Conservation (phyloP, 1,139 yeast genomes). For the Suhomyces choctaworum region DNA sequence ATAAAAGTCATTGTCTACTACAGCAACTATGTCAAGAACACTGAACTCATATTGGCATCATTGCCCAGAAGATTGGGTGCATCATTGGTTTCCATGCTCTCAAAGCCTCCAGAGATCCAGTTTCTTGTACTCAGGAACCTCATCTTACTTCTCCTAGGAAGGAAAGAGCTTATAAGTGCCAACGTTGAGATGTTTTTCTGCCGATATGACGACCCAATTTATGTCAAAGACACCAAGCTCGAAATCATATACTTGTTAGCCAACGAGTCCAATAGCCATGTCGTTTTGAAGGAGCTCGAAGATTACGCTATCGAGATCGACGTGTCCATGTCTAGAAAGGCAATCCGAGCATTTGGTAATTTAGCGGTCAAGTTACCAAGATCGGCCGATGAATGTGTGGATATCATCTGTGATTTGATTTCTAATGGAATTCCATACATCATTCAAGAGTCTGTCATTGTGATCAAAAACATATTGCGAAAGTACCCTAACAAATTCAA, state of each 20-base stretch:
- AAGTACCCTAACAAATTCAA: conserved; percentile 61
- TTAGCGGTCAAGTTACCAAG: conserved; percentile 70
- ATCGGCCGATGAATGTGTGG: conserved; percentile 63
- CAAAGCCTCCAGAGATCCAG: conserved; percentile 83
- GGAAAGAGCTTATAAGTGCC: conserved; percentile 59
- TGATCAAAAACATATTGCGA: conserved; percentile 73
- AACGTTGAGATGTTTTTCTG: conserved; percentile 81
- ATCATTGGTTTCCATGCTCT: conserved; percentile 67
- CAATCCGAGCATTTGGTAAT: conserved; percentile 87
- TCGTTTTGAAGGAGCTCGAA: conserved; percentile 72
- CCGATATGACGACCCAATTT: conserved; percentile 81
- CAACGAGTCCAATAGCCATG: conserved; percentile 56
- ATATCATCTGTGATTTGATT: conserved; percentile 58
- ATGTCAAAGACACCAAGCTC: conserved; percentile 85
- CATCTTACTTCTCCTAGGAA: conserved; percentile 68
- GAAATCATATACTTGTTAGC: conserved; percentile 85
- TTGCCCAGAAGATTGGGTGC: conserved; percentile 66
- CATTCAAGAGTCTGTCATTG: conserved; percentile 78
- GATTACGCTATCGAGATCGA: conserved; percentile 89
- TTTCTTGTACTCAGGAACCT: conserved; percentile 81
- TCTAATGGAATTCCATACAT: conserved; percentile 71
- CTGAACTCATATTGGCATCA: conserved; percentile 48
- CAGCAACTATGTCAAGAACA: conserved; percentile 60
- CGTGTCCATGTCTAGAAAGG: conserved; percentile 80
- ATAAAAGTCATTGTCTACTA: conserved; percentile 71